A percentile compares a stretch with the other conserved stretches of the same genome.
Evolutionary conservation across 2,329 filamentous ascomycete species (phyloP).

Genomic region (Chaetomiaceae sp.): DNA sequence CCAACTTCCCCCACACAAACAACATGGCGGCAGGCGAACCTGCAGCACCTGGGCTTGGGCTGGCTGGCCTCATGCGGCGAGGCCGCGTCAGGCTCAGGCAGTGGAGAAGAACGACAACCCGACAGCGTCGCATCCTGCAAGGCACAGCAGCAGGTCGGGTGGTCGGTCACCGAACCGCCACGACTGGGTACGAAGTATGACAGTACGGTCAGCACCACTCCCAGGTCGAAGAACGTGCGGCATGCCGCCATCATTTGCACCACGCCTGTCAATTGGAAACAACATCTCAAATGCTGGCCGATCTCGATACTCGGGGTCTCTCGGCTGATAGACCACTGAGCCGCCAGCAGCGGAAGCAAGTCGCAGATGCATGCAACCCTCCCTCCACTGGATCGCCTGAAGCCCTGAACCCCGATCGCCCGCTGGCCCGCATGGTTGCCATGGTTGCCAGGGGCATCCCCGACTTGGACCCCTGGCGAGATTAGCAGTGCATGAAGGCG

Average conservation of each 20-base stretch:
- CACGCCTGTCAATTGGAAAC: constrained; percentile 8
- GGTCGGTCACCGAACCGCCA: no score
- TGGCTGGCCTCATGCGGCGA: no score
- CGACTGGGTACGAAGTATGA: no score
- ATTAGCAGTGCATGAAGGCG: constrained; percentile 27
- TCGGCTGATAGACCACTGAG: background rate
- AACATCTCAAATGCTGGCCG: background rate
- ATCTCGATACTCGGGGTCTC: background rate
- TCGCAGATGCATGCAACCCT: constrained; percentile 17
- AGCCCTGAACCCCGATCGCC: constrained; percentile 14
- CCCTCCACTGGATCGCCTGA: constrained; percentile 17
- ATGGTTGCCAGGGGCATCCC: constrained; percentile 23
- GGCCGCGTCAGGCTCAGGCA: no score
- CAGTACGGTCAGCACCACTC: no score
- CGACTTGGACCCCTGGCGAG: constrained; percentile 24
- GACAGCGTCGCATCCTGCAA: no score
- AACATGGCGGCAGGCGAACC: background rate
- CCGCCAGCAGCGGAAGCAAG: background rate
- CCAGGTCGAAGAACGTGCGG: no score
- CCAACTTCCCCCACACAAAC: no score
- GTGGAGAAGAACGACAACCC: no score
- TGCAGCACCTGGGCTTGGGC: background rate
- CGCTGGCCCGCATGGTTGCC: constrained; percentile 11
- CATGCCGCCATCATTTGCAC: no score
- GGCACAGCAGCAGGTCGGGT: no score